Evolutionary conservation across 768 basidiomycete genomes (phyloP), one percentile per base, ranked within the genome.

Genomic region (Obba rivulosa): DNA sequence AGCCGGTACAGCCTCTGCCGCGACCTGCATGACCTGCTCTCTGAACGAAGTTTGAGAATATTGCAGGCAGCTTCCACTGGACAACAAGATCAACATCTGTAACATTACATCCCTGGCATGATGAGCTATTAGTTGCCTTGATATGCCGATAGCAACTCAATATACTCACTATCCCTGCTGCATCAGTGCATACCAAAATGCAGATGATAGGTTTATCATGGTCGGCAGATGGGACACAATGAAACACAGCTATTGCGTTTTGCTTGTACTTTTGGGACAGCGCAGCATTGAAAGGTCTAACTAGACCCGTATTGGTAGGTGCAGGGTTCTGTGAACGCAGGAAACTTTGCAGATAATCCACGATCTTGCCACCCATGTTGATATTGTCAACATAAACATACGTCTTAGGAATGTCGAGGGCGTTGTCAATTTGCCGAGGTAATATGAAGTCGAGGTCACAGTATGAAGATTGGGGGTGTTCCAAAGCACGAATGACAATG

Each of bases 61-160:
- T 57, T 7, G 45, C 18, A 0, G 71, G 64, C 0, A 63, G 17
- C 31, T 68, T 71, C 69, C 69, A 73, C 34, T 70, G 70, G 0
- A 71, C 62, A 3, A 71, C 70, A 17, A 68, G 23, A 14, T 69
- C 67, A 4, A 73, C 56, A 47, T 69, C 62, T 0, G 43, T 57
- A 46, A 55, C 40, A 52, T 57, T 46, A 17, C 48, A 59, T 2
- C 71, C 53, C 44, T 55, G n/a, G 13, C 28, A 31, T n/a, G 13
- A 7, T 31, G 28, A 7, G 28, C 13, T 5, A 31, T 5, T 31
- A 13, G 28, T 31, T 7, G 5, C 28, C 5, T 31, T n/a, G n/a
- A 31, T 13, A 31, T 31, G 7, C 5, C 5, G 28, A 31, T 31
- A 5, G 28, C 37, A 18, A 22, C 3, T 39, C 9, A 1, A 1